These are phyloP conservation scores for Syzygium aromaticum DNA, from an alignment of 345 rosid species.

Conservation along the genomic window DNA sequence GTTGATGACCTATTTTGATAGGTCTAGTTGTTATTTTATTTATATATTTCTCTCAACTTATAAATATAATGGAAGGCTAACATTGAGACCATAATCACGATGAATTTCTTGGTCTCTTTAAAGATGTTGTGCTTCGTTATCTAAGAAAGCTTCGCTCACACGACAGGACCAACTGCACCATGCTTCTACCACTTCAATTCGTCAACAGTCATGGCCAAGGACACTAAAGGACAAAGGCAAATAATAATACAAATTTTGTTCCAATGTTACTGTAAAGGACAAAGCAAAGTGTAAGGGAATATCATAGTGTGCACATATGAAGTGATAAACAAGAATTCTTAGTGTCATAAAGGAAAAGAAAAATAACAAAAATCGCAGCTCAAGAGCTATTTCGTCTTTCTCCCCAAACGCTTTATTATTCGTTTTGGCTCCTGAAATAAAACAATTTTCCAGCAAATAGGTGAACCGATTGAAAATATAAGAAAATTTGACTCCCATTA, in stretches of 20 bases:
- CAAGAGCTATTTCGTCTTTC: neutral
- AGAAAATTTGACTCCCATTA: too few relatives aligned
- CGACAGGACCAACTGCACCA: neutral
- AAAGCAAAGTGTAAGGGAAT: neutral
- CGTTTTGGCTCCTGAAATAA: neutral
- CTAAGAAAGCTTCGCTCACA: neutral
- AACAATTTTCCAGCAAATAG: neutral
- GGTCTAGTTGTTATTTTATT: too few relatives aligned
- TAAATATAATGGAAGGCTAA: too few relatives aligned
- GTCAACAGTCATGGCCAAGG: neutral
- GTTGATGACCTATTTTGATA: too few relatives aligned
- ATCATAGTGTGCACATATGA: rapidly evolving
- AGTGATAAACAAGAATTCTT: too few relatives aligned
- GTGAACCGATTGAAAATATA: too few relatives aligned
- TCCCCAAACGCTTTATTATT: rapidly evolving
- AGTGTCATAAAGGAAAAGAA: neutral
- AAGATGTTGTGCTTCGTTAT: neutral
- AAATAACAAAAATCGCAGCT: rapidly evolving
- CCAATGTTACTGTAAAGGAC: neutral
- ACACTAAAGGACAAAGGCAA: neutral
- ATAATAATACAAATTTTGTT: rapidly evolving
- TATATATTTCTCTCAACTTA: too few relatives aligned
- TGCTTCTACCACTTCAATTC: neutral
- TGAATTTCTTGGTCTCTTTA: neutral
- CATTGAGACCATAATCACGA: too few relatives aligned